These are phyloP conservation scores for Fragaria iinumae DNA, from an alignment of 306 rosid species.

Conservation along the genomic window DNA sequence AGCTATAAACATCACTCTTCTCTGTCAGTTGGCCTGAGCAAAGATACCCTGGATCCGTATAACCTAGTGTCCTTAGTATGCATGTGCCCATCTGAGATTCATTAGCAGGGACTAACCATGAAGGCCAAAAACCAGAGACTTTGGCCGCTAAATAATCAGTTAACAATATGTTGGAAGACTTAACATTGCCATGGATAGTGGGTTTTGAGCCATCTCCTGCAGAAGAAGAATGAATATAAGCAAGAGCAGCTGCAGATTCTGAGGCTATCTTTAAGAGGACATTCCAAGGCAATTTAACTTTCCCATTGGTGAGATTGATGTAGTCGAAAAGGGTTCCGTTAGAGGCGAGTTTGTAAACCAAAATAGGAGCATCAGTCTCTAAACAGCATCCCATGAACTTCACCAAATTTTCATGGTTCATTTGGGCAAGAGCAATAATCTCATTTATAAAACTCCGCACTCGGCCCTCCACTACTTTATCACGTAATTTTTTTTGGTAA, in stretches of 20 bases:
- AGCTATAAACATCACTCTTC: conserved; percentile 17
- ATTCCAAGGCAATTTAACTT: not conserved
- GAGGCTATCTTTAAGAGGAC: conserved; percentile 6
- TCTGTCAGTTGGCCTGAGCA: conserved; percentile 1
- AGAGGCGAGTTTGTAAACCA: not conserved
- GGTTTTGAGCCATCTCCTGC: not conserved
- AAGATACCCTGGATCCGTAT: conserved; percentile 14
- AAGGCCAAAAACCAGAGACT: not conserved
- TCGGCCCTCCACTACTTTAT: not conserved
- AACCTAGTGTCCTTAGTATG: conserved; percentile 1
- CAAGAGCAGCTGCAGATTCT: conserved; percentile 4
- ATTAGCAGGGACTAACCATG: not conserved
- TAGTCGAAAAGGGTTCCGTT: conserved; percentile 5
- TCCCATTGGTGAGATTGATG: not conserved
- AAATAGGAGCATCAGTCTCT: not conserved
- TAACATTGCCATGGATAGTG: conserved; percentile 15
- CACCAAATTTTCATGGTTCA: not conserved
- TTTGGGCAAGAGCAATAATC: not conserved
- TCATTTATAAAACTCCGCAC: not conserved
- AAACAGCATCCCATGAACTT: conserved; percentile 15
- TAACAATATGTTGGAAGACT: not conserved
- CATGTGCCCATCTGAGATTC: conserved; percentile 8
- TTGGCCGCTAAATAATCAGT: not conserved
- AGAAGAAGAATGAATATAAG: conserved; percentile 1
- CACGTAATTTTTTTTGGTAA: not conserved